Conservation (phyloP, 805 yeast species). For the Lipomyces starkeyi region DNA sequence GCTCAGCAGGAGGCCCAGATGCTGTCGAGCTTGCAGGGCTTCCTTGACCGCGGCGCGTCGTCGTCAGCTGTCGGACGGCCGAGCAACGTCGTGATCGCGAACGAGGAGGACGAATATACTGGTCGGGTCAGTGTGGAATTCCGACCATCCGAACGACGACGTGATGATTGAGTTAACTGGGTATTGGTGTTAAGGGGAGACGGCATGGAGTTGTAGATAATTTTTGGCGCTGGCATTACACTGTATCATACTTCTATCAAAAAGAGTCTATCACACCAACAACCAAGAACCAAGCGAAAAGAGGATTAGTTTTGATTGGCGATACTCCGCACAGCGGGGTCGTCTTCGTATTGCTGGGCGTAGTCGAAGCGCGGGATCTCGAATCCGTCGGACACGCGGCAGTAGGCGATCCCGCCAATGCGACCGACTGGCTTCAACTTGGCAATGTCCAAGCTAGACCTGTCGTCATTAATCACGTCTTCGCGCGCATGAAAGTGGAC, state of each 20-base stretch:
- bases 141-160: slow-evolving; percentile 21
- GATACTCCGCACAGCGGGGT: slow-evolving; percentile 11
- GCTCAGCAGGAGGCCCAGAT: slow-evolving; percentile 45
- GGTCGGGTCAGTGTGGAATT: slow-evolving; percentile 37
- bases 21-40: slow-evolving; percentile 26
- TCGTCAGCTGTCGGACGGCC: not conserved
- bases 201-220: not conserved
- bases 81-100: slow-evolving; percentile 18
- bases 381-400: slow-evolving; percentile 53
- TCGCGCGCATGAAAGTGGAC: slow-evolving; percentile 63
- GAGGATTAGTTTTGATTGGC: not conserved
- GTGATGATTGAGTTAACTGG: not conserved
- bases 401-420: slow-evolving; percentile 59
- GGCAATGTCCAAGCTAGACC: slow-evolving; percentile 51
- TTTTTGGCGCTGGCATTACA: too few relatives aligned
- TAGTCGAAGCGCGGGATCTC: slow-evolving; percentile 56
- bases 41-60: slow-evolving; percentile 11
- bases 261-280: too few relatives aligned
- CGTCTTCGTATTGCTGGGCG: slow-evolving; percentile 33
- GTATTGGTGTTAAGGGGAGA: not conserved
- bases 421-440: slow-evolving; percentile 62
- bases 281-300: too few relatives aligned
- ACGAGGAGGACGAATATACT: slow-evolving; percentile 28
- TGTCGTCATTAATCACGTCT: slow-evolving; percentile 55
- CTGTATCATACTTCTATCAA: not conserved